Base-by-base conservation (phyloP, 768 basidiomycete genomes). In the Boletales sp. region DNA sequence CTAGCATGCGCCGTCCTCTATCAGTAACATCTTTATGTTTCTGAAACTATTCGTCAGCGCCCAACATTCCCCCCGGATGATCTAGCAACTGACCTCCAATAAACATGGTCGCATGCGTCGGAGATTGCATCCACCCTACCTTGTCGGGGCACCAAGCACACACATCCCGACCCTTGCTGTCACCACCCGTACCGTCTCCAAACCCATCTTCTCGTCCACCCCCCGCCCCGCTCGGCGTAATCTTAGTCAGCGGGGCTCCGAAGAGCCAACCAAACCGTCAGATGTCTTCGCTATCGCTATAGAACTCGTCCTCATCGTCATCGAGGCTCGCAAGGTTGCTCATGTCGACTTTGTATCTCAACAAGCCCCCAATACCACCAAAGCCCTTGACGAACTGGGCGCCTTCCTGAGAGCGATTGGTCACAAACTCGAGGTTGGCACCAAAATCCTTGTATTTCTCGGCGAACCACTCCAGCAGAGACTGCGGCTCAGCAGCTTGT, bases 401-500 rank as follows among this genome's bases (percentile, higher is more conserved):
- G 30, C 95, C 95, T 68, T 99, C 95, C 67, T 97, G 95, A 8
- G 93, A 94, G 46, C 87, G 83, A 73, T 97, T 94, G 55, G 94
- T 95, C 39, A 98, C 85, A 66, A 98, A 97, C 73, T 94, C 93
- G 53, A 97, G 84, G 58, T 86, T 86, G 45, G 95, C 91, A 54
- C 95, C 97, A 65, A 97, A 98, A 37, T 95, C 92, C 69, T 91
- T 94, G 78, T 98, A 99, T 67, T 94, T 93, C 67, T 98, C 97
- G 40, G 97, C 87, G 68, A 98, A 93, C 97, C 97, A 98, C 69
- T 99, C 97, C 52, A 99, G 83, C 10, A 98, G 80, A 43, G 89
- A 76, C 62, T 89, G 81, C 2, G 97, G 85, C 57, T 99, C 97
- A 2, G 60, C 61, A 9, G 72, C 71, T 67, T 89, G 86, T 66